Percentiles rank a stretch among this genome's conserved stretches.
Conservation (phyloP, 345 rosid genomes). For the Brassica rapa region DNA sequence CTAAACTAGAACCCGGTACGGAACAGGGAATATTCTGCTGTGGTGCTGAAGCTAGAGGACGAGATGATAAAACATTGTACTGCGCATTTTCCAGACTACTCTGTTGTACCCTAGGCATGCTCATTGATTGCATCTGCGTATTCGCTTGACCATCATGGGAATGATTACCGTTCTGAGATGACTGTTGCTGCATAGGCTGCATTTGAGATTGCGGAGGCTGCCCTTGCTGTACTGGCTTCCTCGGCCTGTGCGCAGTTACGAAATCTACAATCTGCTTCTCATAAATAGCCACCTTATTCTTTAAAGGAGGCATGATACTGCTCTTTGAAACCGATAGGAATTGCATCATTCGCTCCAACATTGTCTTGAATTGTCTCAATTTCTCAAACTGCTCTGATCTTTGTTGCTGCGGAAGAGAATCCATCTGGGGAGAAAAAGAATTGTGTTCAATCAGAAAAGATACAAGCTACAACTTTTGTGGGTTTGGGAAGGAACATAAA, state of each 20-base stretch:
- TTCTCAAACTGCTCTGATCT: constrained; percentile 74
- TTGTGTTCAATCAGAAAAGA: constrained; percentile 1
- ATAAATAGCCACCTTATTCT: constrained; percentile 68
- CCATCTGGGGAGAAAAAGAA: constrained; percentile 48
- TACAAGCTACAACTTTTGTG: constrained; percentile 5
- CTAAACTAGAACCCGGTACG: constrained; percentile 59
- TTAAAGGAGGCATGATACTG: constrained; percentile 47
- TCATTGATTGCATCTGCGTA: neutral
- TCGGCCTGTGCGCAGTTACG: constrained; percentile 58
- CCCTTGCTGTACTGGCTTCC: constrained; percentile 66
- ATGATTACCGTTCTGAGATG: constrained; percentile 9
- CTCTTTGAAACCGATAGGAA: constrained; percentile 60
- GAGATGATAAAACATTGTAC: constrained; percentile 66
- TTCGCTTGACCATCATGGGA: neutral
- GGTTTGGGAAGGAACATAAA: constrained; percentile 8
- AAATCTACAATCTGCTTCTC: constrained; percentile 76
- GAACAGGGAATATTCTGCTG: constrained; percentile 68
- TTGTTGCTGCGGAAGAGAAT: constrained; percentile 65
- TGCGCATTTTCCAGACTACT: constrained; percentile 61
- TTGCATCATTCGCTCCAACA: constrained; percentile 67
- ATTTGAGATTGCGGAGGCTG: constrained; percentile 62
- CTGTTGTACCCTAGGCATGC: constrained; percentile 53
- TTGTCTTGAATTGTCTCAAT: constrained; percentile 55
- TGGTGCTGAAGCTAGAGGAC: constrained; percentile 63
- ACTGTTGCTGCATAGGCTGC: constrained; percentile 65